Evolutionary conservation across 2,329 filamentous ascomycete species (phyloP).

Genomic region (Fusarium sp.): DNA sequence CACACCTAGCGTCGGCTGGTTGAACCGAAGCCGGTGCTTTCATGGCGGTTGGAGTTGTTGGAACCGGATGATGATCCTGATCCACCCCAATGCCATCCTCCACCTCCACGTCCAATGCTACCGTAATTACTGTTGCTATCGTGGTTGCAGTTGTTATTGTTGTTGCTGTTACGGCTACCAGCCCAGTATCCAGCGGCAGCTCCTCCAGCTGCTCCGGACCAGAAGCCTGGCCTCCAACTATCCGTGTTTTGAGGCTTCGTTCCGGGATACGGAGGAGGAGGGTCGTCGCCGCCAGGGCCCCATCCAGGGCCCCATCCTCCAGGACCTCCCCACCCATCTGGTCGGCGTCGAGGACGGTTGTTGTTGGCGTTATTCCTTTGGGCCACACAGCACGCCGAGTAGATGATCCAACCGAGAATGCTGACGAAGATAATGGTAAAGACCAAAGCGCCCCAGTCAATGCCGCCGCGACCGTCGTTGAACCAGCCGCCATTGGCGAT

Average conservation of each 20-base stretch:
- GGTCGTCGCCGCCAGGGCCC: constrained; percentile 59
- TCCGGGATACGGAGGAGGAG: constrained; percentile 61
- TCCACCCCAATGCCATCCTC: constrained; percentile 47
- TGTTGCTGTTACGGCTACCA: constrained; percentile 59
- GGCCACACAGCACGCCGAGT: constrained; percentile 58
- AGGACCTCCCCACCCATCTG: constrained; percentile 48
- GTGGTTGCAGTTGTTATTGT: constrained; percentile 41
- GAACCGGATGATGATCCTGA: constrained; percentile 52
- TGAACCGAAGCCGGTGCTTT: constrained; percentile 80
- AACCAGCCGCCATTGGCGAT: constrained; percentile 56
- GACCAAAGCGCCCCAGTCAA: constrained; percentile 55
- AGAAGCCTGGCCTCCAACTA: constrained; percentile 80
- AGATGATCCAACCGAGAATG: constrained; percentile 72
- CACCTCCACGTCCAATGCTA: constrained; percentile 48
- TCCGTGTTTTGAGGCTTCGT: constrained; percentile 54
- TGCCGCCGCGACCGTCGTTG: constrained; percentile 45
- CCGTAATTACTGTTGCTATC: constrained; percentile 48
- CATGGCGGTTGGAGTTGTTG: constrained; percentile 62
- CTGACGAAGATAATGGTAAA: constrained; percentile 73
- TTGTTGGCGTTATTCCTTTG: constrained; percentile 19
- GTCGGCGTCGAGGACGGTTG: constrained; percentile 24
- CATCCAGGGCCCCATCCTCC: constrained; percentile 54
- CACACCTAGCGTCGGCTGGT: constrained; percentile 66
- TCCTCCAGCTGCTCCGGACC: constrained; percentile 75
- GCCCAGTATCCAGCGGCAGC: constrained; percentile 77